Conservation (phyloP, 768 basidiomycete species). For the Boletus vinaceobasis region DNA sequence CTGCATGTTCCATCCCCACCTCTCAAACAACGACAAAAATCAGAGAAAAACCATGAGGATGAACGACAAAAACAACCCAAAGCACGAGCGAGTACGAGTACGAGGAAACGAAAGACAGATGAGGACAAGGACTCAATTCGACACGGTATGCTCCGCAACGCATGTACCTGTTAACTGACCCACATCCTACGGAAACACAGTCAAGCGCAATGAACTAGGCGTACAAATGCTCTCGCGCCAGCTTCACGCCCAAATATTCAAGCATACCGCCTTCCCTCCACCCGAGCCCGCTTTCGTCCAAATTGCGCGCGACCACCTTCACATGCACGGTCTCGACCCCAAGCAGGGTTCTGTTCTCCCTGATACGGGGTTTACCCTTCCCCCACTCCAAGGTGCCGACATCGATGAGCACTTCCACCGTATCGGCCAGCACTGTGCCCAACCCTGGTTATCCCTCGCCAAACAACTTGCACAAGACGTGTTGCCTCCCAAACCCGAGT, state of each 20-base stretch:
- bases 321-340: slow-evolving; percentile 77
- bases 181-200: slow-evolving; percentile 29
- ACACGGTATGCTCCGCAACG: slow-evolving; percentile 6
- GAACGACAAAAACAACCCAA: neutral
- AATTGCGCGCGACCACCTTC: slow-evolving; percentile 78
- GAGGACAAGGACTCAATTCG: neutral
- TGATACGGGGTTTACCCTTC: slow-evolving; percentile 75
- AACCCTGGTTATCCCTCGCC: slow-evolving; percentile 77
- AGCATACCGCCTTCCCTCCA: slow-evolving; percentile 57
- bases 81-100: neutral
- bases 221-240: slow-evolving; percentile 85
- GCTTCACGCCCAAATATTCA: slow-evolving; percentile 84
- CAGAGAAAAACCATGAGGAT: neutral
- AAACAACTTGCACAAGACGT: slow-evolving; percentile 47
- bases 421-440: slow-evolving; percentile 63
- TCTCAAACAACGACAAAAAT: slow-evolving; percentile 15
- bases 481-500: slow-evolving; percentile 60
- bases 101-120: neutral
- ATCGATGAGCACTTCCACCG: slow-evolving; percentile 88
- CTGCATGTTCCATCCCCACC: slow-evolving; percentile 11
- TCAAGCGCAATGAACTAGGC: slow-evolving; percentile 82
- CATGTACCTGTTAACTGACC: neutral
- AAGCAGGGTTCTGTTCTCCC: slow-evolving; percentile 78
- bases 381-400: slow-evolving; percentile 74
- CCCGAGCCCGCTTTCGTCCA: slow-evolving; percentile 61